Base-by-base conservation (phyloP, 768 basidiomycete genomes). In the Gymnopilus dilepis region DNA sequence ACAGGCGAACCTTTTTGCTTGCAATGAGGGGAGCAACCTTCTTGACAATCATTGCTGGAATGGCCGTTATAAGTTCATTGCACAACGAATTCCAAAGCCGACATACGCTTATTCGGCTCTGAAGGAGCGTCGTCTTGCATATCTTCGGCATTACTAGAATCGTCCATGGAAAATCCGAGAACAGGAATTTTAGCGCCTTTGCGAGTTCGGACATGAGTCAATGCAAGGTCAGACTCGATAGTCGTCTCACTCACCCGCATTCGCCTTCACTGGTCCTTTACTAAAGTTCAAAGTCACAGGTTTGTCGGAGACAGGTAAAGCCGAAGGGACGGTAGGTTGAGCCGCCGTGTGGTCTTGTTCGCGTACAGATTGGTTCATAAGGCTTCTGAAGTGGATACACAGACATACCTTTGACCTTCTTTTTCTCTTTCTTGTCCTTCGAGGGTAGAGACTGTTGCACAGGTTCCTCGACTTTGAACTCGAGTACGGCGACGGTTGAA, bases 1-100 rank as follows among this genome's bases (percentile, higher is more conserved):
- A 6, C 13, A 51, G 33, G 22, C 60, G 37, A 67, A 90, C 94
- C 88, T 94, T 95, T 81, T 88, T 93, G 72, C 90, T 94, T 21
- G 89, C 87, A 37, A 94, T 89, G 65, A 94, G 76, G 4, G 94
- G 92, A 15, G 90, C 88, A 38, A 95, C 89, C 70, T 86, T 92
- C 72, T 90, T 89, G 40, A 84, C 79, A 61, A 82, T 77, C 58
- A 71, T 59, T 28, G 73, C 75, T 79, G 59, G 6, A 37, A 11
- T 17, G 15, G 6, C 19, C 7, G 19, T 19, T 59, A 51, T 22
- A 26, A 24, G 24, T 11, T 34, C 2, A 13, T 17, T 21, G 52
- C 1, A 15, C 21, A 33, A 24, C 13, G 21, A 31, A 59, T 65
- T 60, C 72, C 5, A 5, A 15, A 50, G 2, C 5, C 4, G 11